These are phyloP conservation scores for Candida ovalis DNA, from an alignment of 805 yeast genomes.

Conservation along the genomic window DNA sequence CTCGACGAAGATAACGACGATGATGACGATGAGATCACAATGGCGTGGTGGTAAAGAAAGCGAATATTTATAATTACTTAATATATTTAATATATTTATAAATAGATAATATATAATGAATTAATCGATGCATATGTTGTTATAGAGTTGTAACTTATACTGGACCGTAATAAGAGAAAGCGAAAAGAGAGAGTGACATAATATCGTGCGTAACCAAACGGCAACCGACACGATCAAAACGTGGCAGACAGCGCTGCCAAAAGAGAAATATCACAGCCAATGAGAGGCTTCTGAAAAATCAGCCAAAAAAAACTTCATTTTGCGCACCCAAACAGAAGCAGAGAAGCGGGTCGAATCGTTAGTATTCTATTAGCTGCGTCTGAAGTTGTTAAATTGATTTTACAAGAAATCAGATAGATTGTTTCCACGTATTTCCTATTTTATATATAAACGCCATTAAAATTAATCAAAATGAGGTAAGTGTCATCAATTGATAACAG, in stretches of 20 bases:
- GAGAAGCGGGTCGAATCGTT: background rate
- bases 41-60: conserved; percentile 14
- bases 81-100: conserved; percentile 2
- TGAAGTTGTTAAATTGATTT: background rate
- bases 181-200: background rate
- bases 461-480: conserved; percentile 2
- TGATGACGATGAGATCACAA: conserved; percentile 20
- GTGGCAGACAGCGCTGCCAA: background rate
- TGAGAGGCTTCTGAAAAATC: conserved; percentile 15
- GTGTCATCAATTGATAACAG: background rate
- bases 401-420: no score
- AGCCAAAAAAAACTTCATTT: conserved; percentile 2
- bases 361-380: background rate
- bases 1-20: conserved; percentile 4
- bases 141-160: no score
- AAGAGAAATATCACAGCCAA: conserved; percentile 8
- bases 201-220: no score
- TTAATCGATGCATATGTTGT: no score
- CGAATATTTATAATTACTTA: no score
- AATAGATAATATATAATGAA: background rate
- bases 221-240: background rate
- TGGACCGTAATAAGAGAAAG: no score
- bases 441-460: no score
- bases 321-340: background rate
- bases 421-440: no score